Evolutionary conservation across 306 rosid species (phyloP).

Genomic region (Vigna hirtella): DNA sequence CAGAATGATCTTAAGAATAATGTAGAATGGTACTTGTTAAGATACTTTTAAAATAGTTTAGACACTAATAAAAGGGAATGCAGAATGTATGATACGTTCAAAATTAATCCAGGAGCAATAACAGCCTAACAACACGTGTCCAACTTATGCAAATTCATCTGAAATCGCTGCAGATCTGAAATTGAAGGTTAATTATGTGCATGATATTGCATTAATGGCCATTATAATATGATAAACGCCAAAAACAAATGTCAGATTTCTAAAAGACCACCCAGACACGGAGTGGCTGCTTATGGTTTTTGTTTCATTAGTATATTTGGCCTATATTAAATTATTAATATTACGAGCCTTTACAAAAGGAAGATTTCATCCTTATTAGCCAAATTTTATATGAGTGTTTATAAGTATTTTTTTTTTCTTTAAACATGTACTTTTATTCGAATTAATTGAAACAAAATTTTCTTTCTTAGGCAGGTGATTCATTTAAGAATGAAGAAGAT

Average conservation of each 20-base stretch:
- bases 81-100: not conserved
- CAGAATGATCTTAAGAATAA: too few relatives aligned
- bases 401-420: too few relatives aligned
- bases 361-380: not conserved
- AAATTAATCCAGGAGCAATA: not conserved
- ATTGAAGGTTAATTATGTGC: not conserved
- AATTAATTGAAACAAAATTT: too few relatives aligned
- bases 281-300: not conserved
- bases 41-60: not conserved
- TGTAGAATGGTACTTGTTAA: too few relatives aligned
- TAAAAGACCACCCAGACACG: constrained; percentile 36
- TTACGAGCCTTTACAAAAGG: not conserved
- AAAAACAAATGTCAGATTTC: constrained; percentile 40
- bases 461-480: not conserved
- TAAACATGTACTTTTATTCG: too few relatives aligned
- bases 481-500: not conserved
- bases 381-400: not conserved
- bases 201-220: constrained; percentile 11
- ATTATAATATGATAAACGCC: constrained; percentile 18
- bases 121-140: constrained; percentile 26
- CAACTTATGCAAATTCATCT: constrained; percentile 3
- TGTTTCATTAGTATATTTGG: not conserved
- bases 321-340: not conserved
- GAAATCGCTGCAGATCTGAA: constrained; percentile 1
- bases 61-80: not conserved